A percentile compares a stretch with the other conserved stretches of the same genome.
Conservation (phyloP, 2,329 filamentous ascomycete genomes). For the Fusarium acutatum region DNA sequence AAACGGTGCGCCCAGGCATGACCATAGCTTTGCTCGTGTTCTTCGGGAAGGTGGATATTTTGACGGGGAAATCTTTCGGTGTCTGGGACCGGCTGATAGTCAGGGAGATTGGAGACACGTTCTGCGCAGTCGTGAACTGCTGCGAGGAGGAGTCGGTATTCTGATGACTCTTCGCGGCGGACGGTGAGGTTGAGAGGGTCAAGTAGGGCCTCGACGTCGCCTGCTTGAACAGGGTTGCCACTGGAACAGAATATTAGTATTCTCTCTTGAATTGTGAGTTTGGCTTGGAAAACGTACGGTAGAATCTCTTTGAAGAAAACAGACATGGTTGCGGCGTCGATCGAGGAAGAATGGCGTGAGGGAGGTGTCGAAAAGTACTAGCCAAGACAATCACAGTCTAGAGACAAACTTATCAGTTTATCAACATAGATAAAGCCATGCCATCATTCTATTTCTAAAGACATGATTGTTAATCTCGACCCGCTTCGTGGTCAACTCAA, state of each 20-base stretch:
- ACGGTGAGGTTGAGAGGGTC: slow-evolving; percentile 49
- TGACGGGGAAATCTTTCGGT: slow-evolving; percentile 54
- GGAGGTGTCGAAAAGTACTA: not conserved
- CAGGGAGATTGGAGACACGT: slow-evolving; percentile 52
- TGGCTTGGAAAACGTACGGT: slow-evolving; percentile 25
- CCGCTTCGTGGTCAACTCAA: not conserved
- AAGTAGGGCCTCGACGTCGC: slow-evolving; percentile 50
- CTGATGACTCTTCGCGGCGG: slow-evolving; percentile 48
- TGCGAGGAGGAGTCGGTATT: slow-evolving; percentile 58
- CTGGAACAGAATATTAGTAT: slow-evolving; percentile 16
- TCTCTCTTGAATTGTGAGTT: too few species aligned
- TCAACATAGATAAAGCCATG: not conserved
- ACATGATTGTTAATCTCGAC: not conserved
- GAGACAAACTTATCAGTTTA: not conserved
- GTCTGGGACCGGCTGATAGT: slow-evolving; percentile 56
- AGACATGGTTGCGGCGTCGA: slow-evolving; percentile 43
- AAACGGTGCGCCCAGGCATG: slow-evolving; percentile 62
- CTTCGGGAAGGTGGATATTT: slow-evolving; percentile 51
- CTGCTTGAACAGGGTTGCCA: slow-evolving; percentile 52
- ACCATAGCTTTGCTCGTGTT: slow-evolving; percentile 52
- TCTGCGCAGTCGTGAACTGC: slow-evolving; percentile 62
- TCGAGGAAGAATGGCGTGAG: not conserved
- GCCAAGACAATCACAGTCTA: not conserved
- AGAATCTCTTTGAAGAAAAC: slow-evolving; percentile 52
- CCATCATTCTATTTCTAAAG: not conserved